Percentiles rank a stretch among this genome's conserved stretches.
Evolutionary conservation across 2,329 filamentous ascomycete genomes (phyloP).

Genomic region (Mycocentrospora acerina): DNA sequence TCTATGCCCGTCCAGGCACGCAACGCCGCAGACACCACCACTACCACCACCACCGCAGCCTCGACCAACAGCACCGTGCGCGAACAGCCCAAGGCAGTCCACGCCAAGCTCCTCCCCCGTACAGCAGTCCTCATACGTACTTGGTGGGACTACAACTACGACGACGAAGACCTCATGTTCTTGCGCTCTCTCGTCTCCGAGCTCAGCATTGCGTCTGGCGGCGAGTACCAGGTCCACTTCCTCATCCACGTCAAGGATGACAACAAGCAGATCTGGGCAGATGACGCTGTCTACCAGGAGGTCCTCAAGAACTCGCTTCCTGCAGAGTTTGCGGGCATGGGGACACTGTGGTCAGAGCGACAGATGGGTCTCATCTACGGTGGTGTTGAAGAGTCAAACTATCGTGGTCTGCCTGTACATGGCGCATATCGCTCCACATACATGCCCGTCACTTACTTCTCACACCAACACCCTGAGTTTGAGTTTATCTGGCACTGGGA

Average conservation of each 20-base stretch:
- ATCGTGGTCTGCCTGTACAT: constrained; percentile 65
- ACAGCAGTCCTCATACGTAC: constrained; percentile 81
- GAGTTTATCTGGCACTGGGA: constrained; percentile 96
- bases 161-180: constrained; percentile 77
- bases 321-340: constrained; percentile 54
- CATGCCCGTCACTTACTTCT: constrained; percentile 95
- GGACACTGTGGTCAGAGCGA: constrained; percentile 54
- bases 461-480: constrained; percentile 83
- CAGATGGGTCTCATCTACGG: constrained; percentile 59
- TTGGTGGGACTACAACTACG: constrained; percentile 79
- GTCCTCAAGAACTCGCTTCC: constrained; percentile 57
- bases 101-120: constrained; percentile 52
- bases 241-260: constrained; percentile 82
- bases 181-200: constrained; percentile 80
- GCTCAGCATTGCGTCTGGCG: constrained; percentile 73
- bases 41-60: constrained; percentile 4
- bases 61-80: constrained; percentile 15
- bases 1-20: constrained; percentile 39
- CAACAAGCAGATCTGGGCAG: constrained; percentile 77
- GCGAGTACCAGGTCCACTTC: constrained; percentile 81
- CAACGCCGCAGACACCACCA: constrained; percentile 2
- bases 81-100: constrained; percentile 20
- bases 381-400: constrained; percentile 52
- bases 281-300: constrained; percentile 69
- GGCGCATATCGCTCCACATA: constrained; percentile 73